These are phyloP conservation scores for Eucalyptus microcorys DNA, from an alignment of 345 rosid species.

Conservation along the genomic window DNA sequence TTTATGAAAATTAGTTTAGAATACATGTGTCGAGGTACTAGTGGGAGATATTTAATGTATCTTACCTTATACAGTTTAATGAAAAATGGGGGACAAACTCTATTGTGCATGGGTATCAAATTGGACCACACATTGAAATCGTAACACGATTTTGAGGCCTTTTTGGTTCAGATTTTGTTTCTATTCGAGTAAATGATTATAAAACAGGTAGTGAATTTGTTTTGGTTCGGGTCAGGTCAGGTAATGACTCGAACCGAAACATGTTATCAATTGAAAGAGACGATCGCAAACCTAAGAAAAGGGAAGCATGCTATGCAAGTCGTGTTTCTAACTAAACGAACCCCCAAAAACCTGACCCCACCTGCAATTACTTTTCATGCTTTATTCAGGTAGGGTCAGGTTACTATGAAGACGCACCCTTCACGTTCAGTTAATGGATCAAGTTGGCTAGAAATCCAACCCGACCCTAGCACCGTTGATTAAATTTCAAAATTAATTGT, in stretches of 20 bases:
- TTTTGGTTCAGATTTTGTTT: background rate
- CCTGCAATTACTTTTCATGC: background rate
- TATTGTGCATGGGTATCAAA: background rate
- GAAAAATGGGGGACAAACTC: too few species aligned
- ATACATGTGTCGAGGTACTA: too few species aligned
- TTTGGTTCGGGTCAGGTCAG: accelerated
- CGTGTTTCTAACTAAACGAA: too few species aligned
- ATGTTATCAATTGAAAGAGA: too few species aligned
- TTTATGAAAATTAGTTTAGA: background rate
- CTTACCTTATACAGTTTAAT: background rate
- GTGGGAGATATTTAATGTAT: background rate
- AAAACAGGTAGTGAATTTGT: background rate
- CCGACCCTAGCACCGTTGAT: accelerated
- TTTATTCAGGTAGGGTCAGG: background rate
- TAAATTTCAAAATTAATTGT: too few species aligned
- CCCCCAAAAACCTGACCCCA: too few species aligned
- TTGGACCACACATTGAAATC: background rate
- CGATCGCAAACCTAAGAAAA: too few species aligned
- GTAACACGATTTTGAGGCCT: background rate
- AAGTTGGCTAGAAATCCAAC: background rate
- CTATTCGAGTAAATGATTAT: too few species aligned
- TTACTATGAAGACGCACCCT: too few species aligned
- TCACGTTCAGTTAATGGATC: too few species aligned
- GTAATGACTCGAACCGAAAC: too few species aligned
- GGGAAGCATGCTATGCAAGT: too few species aligned